Evolutionary conservation across 306 rosid species (phyloP), one percentile per base, ranked within the genome.

Genomic region (Acacia acuminata): DNA sequence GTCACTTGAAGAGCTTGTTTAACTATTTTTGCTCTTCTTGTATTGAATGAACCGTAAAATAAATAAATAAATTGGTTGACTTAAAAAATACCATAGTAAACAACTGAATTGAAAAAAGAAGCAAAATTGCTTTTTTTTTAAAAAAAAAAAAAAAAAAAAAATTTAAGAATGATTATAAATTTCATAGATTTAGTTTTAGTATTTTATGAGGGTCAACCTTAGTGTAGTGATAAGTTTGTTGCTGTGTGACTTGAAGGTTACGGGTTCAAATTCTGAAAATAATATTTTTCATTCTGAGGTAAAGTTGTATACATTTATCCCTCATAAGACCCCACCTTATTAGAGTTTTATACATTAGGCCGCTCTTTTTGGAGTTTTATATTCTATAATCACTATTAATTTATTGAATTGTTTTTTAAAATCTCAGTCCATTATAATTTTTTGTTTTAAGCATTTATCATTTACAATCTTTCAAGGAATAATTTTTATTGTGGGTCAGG

Each of bases 1-100:
- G 42, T 48, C 14, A 48, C 14, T 48, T 10, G 53, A 14, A 79
- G 72, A 83, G 85, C 80, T 77, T 86, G 69, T 58, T 86, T 78
- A 10, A 24, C 84, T 75, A 71, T 43, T 71, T 71, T 50, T 55
- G 64, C 45, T 58, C 30, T 22, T 1, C 14, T 3, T 19, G 61
- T 55, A 20, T 55, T 20, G 25, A 55, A 55, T 55, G 27, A 55
- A 55, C 27, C 20, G 4, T 47, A 11, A 11, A 3, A 13, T 13
- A 48, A 48, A 48, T 0, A 48, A 48, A 13, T 3, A 48, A 14
- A 2, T 13, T 53, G 61, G 61, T 19, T 53, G 25, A 53, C 24
- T 53, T 51, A 5, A 48, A 12, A 16, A 47, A 15, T 47, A 13
- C 53, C 53, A 47, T 3, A 47, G 19, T 48, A 48, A 48, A 14